Conservation (phyloP, 257 asterid genomes). For the Asclepias syriaca region DNA sequence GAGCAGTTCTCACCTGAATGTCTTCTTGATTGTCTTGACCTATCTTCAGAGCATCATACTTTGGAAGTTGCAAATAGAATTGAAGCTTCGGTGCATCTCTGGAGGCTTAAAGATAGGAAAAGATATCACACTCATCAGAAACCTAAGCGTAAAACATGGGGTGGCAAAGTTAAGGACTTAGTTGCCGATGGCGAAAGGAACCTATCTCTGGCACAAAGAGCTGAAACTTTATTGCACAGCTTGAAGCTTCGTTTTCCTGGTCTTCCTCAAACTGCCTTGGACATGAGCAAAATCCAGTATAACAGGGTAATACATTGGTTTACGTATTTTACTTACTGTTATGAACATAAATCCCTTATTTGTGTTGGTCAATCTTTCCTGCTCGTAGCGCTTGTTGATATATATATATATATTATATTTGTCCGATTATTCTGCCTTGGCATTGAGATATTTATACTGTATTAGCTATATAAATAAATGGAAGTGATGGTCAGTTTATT, state of each 20-base stretch:
- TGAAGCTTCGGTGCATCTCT: conserved; percentile 86
- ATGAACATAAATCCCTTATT: background rate
- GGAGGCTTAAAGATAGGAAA: conserved; percentile 74
- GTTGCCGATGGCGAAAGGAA: conserved; percentile 68
- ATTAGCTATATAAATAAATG: background rate
- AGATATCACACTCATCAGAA: conserved; percentile 47
- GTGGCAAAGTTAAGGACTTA: conserved; percentile 79
- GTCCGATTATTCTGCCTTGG: too few relatives aligned
- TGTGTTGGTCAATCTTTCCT: background rate
- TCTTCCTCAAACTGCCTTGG: conserved; percentile 94
- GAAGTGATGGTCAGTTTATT: background rate
- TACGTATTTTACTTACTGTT: background rate
- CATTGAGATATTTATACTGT: background rate
- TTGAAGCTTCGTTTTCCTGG: conserved; percentile 82
- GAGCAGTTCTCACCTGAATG: conserved; percentile 84
- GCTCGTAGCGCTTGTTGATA: background rate
- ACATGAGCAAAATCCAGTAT: conserved; percentile 92
- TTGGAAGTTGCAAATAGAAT: conserved; percentile 77
- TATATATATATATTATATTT: too few relatives aligned
- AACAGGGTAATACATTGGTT: conserved; percentile 54
- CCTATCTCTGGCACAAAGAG: conserved; percentile 60
- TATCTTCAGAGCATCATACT: conserved; percentile 85
- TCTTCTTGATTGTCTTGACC: conserved; percentile 82
- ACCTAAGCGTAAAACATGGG: conserved; percentile 65
- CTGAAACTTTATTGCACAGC: conserved; percentile 69